These are phyloP conservation scores for Verbena officinalis DNA, from an alignment of 257 asterid genomes.

Conservation along the genomic window DNA sequence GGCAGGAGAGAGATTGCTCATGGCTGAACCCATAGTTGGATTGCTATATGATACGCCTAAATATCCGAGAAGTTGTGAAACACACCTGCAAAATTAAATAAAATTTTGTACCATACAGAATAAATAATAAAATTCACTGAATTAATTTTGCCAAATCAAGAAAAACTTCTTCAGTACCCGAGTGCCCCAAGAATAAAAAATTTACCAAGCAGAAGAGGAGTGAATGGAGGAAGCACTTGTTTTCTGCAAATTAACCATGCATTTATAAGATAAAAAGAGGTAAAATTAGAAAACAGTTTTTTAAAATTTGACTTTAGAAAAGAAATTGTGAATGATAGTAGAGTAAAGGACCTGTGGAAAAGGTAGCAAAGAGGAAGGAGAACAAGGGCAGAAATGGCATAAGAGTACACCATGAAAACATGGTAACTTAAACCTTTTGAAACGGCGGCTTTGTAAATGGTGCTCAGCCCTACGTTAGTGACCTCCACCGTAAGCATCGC, in stretches of 20 bases:
- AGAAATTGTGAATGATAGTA: not conserved
- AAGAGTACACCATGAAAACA: conserved; percentile 44
- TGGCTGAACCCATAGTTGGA: not conserved
- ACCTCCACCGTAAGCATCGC: conserved; percentile 5
- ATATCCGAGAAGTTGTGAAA: not conserved
- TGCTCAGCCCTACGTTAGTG: conserved; percentile 34
- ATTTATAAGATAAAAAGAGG: not conserved
- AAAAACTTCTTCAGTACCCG: not conserved
- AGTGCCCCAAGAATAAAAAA: conserved; percentile 32
- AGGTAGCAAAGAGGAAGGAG: conserved; percentile 35
- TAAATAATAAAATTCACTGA: too few relatives aligned
- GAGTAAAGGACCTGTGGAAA: conserved; percentile 35
- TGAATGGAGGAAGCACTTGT: conserved; percentile 33
- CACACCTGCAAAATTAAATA: not conserved
- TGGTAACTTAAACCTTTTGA: conserved; percentile 38
- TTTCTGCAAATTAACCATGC: conserved; percentile 32
- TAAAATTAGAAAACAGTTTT: too few relatives aligned
- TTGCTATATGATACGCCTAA: not conserved
- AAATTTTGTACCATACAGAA: not conserved
- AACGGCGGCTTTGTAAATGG: conserved; percentile 45
- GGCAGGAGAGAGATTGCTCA: not conserved
- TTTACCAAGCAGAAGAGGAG: conserved; percentile 15
- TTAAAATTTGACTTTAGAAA: too few relatives aligned
- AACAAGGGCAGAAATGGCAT: conserved; percentile 35
- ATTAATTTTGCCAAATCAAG: not conserved